Conservation (phyloP, 1,284 basidiomycete species). For the Ganoderma sp. region DNA sequence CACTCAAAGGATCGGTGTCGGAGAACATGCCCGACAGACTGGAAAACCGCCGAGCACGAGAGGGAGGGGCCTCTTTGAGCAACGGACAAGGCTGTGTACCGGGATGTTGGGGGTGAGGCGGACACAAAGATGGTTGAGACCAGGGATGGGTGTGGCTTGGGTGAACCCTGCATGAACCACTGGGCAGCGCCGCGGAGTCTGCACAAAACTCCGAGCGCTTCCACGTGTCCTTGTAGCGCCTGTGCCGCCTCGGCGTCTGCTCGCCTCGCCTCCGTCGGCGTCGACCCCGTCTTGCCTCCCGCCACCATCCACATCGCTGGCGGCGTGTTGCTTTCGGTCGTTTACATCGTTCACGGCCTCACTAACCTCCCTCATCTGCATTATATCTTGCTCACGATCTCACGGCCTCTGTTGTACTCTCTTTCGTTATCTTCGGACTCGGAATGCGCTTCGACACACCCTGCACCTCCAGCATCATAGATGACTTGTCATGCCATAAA, state of each 20-base stretch:
- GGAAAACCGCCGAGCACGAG: constrained; percentile 9
- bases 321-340: neutral
- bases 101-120: neutral
- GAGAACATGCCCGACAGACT: constrained; percentile 20
- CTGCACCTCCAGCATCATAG: constrained; percentile 11
- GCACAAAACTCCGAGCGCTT: neutral
- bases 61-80: neutral
- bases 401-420: constrained; percentile 9
- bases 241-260: neutral
- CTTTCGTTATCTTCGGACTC: neutral
- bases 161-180: neutral
- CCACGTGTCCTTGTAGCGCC: constrained; percentile 14
- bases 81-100: neutral
- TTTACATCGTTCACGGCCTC: neutral
- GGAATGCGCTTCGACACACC: constrained; percentile 10
- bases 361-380: neutral
- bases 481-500: constrained; percentile 11
- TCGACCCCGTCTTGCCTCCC: neutral
- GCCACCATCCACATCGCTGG: neutral
- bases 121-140: neutral
- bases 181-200: neutral
- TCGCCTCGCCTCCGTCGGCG: neutral
- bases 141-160: constrained; percentile 8
- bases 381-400: constrained; percentile 5
- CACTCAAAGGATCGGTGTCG: constrained; percentile 16